phyloP scores from a whole-genome alignment of 2,329 filamentous ascomycete species.

The Ophidiomyces ophidiicola region DNA sequence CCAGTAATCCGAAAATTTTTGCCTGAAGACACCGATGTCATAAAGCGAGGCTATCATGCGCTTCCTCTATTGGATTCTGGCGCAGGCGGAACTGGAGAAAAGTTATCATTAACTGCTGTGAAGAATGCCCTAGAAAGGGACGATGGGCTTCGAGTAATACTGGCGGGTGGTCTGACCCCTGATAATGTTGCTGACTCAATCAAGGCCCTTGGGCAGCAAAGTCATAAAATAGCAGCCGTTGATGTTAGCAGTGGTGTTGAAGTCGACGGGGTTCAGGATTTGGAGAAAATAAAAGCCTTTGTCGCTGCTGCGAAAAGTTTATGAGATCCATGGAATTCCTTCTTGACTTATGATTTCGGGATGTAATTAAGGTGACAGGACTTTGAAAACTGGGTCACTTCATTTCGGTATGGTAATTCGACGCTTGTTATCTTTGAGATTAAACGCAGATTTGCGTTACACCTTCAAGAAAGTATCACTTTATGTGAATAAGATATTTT shows the following conservation, averaged over 20 bases:
- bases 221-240: constrained; percentile 60
- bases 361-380: not conserved
- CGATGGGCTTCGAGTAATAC: constrained; percentile 56
- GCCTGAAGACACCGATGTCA: constrained; percentile 60
- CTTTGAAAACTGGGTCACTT: not conserved
- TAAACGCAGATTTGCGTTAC: too few species aligned
- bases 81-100: constrained; percentile 65
- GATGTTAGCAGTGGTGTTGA: constrained; percentile 95
- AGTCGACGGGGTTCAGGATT: constrained; percentile 63
- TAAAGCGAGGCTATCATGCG: constrained; percentile 65
- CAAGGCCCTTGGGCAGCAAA: constrained; percentile 47
- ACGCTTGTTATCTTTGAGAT: too few species aligned
- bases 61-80: constrained; percentile 80
- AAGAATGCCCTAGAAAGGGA: constrained; percentile 55
- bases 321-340: constrained; percentile 13
- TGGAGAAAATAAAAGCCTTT: constrained; percentile 71
- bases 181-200: constrained; percentile 63
- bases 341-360: not conserved
- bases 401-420: not conserved
- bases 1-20: constrained; percentile 82
- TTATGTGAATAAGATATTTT: too few species aligned
- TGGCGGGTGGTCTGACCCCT: constrained; percentile 75
- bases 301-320: constrained; percentile 57
- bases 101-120: constrained; percentile 60
- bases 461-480: too few species aligned